Evolutionary conservation across 805 yeast genomes (phyloP).

Genomic region (Nakazawaea peltata): DNA sequence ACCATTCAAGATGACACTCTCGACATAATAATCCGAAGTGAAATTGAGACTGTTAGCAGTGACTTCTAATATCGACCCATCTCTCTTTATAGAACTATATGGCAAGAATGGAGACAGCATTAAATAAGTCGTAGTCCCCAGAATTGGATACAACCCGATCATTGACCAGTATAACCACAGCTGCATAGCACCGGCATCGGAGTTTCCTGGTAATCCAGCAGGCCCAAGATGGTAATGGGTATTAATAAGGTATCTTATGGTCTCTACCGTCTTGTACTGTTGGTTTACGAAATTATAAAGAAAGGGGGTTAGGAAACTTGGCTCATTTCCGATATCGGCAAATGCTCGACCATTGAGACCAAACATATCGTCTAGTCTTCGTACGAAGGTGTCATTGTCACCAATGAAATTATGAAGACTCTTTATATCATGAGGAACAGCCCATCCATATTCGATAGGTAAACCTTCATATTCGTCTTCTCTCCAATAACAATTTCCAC

Average conservation of each 20-base stretch:
- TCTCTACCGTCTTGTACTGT: constrained; percentile 22
- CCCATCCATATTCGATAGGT: constrained; percentile 28
- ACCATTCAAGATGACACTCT: constrained; percentile 24
- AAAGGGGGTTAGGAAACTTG: constrained; percentile 27
- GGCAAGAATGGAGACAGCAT: constrained; percentile 23
- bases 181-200: constrained; percentile 32
- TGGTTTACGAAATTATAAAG: constrained; percentile 24
- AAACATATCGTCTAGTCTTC: constrained; percentile 28
- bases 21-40: constrained; percentile 20
- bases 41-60: constrained; percentile 10
- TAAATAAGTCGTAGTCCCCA: constrained; percentile 27
- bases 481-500: constrained; percentile 27
- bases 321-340: constrained; percentile 30
- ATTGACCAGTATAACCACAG: constrained; percentile 26
- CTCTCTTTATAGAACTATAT: constrained; percentile 16
- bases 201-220: constrained; percentile 26
- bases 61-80: constrained; percentile 12
- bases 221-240: constrained; percentile 19
- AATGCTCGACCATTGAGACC: constrained; percentile 19
- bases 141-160: constrained; percentile 26
- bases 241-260: constrained; percentile 22
- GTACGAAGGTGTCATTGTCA: constrained; percentile 17
- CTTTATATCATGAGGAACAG: constrained; percentile 25
- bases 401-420: constrained; percentile 22
- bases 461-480: constrained; percentile 25